phyloP scores from a whole-genome alignment of 225 moss, liverwort and hornwort species.

The Rhytidiadelphus loreus region DNA sequence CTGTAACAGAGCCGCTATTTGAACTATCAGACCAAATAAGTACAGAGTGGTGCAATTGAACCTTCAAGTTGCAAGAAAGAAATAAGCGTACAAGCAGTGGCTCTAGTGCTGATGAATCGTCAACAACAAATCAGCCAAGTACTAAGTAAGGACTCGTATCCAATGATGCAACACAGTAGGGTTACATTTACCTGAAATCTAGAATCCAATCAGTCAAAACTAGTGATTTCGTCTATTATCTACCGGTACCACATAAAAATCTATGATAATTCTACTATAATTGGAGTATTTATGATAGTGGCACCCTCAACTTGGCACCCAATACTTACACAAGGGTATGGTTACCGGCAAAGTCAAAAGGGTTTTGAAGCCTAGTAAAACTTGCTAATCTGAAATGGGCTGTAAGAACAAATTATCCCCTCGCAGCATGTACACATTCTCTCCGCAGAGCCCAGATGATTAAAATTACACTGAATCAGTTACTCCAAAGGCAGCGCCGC shows the following conservation, averaged over 20 bases:
- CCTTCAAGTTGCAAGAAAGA: not conserved
- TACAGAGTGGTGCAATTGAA: not conserved
- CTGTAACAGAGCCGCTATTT: not conserved
- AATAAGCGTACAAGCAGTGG: not conserved
- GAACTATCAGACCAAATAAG: not conserved
- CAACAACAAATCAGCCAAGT: not conserved
- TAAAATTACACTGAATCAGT: slow-evolving; percentile 34
- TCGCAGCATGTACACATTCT: slow-evolving; percentile 39
- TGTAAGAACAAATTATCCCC: slow-evolving; percentile 15
- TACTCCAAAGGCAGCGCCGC: slow-evolving; percentile 43
- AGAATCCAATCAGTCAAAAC: not conserved
- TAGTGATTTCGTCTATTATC: not conserved
- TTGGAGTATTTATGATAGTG: not conserved
- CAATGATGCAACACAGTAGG: not conserved
- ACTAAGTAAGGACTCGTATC: not conserved
- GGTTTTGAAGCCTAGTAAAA: not conserved
- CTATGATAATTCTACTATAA: not conserved
- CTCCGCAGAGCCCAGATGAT: slow-evolving; percentile 20
- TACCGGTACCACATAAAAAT: not conserved
- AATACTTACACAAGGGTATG: slow-evolving; percentile 12
- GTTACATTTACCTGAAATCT: not conserved
- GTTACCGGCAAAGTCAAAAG: not conserved
- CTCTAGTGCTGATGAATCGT: not conserved
- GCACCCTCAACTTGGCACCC: not conserved
- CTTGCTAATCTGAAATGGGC: slow-evolving; percentile 14